Evolutionary conservation across 2,329 filamentous ascomycete species (phyloP).

Genomic region (Pleurostoma richardsiae): DNA sequence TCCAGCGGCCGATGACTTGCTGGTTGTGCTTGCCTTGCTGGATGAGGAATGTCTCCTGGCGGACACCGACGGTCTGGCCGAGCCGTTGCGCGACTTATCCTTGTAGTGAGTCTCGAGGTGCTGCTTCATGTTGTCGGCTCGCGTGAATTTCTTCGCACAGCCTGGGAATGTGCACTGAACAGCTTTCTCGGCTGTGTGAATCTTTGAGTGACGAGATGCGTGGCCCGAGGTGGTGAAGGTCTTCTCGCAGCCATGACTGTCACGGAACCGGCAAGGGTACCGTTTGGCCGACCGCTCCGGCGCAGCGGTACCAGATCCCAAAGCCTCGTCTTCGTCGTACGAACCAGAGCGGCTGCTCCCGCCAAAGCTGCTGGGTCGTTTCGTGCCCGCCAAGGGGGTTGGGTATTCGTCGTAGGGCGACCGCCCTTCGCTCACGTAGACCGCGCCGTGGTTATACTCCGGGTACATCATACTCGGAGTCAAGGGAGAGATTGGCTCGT

Average conservation of each 20-base stretch:
- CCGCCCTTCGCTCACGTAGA: slow-evolving; percentile 7
- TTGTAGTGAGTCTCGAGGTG: slow-evolving; percentile 73
- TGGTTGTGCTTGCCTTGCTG: slow-evolving; percentile 15
- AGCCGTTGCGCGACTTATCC: slow-evolving; percentile 45
- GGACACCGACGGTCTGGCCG: slow-evolving; percentile 16
- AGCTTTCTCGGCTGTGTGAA: slow-evolving; percentile 76
- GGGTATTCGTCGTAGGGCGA: slow-evolving; percentile 29
- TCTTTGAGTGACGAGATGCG: slow-evolving; percentile 79
- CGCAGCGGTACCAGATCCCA: slow-evolving; percentile 21
- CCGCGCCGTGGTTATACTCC: slow-evolving; percentile 12
- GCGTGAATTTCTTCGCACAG: slow-evolving; percentile 65
- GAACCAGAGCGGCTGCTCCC: slow-evolving; percentile 38
- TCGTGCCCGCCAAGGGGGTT: slow-evolving; percentile 22
- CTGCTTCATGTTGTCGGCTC: slow-evolving; percentile 85
- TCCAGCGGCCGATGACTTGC: slow-evolving; percentile 13
- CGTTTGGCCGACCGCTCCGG: slow-evolving; percentile 53
- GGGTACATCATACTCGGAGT: slow-evolving; percentile 37
- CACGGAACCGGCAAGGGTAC: slow-evolving; percentile 69
- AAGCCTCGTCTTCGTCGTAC: slow-evolving; percentile 45
- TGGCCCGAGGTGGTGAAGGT: slow-evolving; percentile 82
- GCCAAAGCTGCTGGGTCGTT: slow-evolving; percentile 35
- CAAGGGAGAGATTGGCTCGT: slow-evolving; percentile 48
- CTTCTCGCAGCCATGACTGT: slow-evolving; percentile 68
- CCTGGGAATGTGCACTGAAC: slow-evolving; percentile 63
- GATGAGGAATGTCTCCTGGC: slow-evolving; percentile 13